Conservation (phyloP, 2,329 filamentous ascomycete species). For the Diaporthe sp. region DNA sequence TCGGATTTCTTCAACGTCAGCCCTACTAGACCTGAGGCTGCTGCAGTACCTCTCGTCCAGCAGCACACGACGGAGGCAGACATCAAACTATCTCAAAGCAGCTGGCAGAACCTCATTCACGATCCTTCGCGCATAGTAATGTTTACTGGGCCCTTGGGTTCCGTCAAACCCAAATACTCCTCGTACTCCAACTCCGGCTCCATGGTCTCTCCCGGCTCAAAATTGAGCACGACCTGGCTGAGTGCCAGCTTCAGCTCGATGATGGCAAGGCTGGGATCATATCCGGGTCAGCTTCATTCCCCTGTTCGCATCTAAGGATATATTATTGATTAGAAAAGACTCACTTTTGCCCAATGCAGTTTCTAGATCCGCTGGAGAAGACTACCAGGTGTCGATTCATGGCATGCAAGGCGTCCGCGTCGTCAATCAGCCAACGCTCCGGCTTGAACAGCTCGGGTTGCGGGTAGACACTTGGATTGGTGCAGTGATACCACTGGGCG, state of each 20-base stretch:
- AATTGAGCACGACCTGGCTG: neutral
- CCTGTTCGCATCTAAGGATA: neutral
- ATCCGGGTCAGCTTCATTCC: neutral
- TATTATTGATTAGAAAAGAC: neutral
- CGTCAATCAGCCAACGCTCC: constrained; percentile 4
- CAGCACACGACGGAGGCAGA: neutral
- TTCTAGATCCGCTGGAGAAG: constrained; percentile 1
- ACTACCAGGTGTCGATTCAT: constrained; percentile 14
- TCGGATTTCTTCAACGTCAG: no score
- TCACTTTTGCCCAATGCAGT: constrained; percentile 16
- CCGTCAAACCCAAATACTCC: neutral
- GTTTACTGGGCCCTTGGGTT: neutral
- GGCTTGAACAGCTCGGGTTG: constrained; percentile 9
- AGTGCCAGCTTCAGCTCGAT: constrained; percentile 19
- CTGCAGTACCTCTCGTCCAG: no score
- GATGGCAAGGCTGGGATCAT: neutral
- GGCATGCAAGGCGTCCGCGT: constrained; percentile 8
- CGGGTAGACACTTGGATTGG: neutral
- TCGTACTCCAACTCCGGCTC: constrained; percentile 3
- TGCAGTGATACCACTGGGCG: constrained; percentile 15
- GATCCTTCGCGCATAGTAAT: neutral
- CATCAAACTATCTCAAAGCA: no score
- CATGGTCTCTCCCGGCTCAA: constrained; percentile 2
- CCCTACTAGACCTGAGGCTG: neutral
- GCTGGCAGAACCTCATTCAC: neutral